Percentiles rank a stretch among this genome's conserved stretches.
Evolutionary conservation across 176 grass and related monocot species (phyloP).

Genomic region (Poa annua): DNA sequence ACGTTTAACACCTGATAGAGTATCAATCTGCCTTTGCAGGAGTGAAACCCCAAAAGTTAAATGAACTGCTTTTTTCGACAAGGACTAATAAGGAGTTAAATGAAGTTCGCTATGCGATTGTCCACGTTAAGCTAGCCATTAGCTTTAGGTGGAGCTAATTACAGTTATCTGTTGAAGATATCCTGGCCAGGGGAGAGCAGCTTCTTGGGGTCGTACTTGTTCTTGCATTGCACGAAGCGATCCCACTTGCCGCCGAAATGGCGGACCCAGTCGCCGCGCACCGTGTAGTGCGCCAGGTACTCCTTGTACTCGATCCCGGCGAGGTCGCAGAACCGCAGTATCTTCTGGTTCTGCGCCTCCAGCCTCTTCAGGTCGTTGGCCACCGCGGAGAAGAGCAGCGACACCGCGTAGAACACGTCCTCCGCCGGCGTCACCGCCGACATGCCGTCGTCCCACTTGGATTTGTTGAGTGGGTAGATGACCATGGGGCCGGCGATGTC

Average conservation of each 20-base stretch:
- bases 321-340: slow-evolving; percentile 61
- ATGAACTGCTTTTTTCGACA: too few species aligned
- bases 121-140: too few species aligned
- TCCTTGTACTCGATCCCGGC: slow-evolving; percentile 69
- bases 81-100: too few species aligned
- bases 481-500: slow-evolving; percentile 55
- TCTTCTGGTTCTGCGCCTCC: slow-evolving; percentile 60
- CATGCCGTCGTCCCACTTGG: slow-evolving; percentile 76
- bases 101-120: too few species aligned
- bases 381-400: slow-evolving; percentile 57
- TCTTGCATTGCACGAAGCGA: slow-evolving; percentile 61
- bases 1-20: too few species aligned
- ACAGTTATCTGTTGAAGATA: slow-evolving; percentile 55
- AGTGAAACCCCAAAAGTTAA: too few species aligned
- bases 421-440: slow-evolving; percentile 70
- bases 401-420: slow-evolving; percentile 79
- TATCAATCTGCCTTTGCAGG: too few species aligned
- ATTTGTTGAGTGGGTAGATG: slow-evolving; percentile 75
- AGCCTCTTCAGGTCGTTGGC: slow-evolving; percentile 43
- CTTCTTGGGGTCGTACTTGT: slow-evolving; percentile 80
- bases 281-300: slow-evolving; percentile 66
- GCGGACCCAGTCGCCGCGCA: slow-evolving; percentile 51
- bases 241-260: slow-evolving; percentile 81
- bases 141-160: too few species aligned
- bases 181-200: slow-evolving; percentile 74